Conservation (phyloP, 2,329 filamentous ascomycete species). For the Cladosporium oxysporum region DNA sequence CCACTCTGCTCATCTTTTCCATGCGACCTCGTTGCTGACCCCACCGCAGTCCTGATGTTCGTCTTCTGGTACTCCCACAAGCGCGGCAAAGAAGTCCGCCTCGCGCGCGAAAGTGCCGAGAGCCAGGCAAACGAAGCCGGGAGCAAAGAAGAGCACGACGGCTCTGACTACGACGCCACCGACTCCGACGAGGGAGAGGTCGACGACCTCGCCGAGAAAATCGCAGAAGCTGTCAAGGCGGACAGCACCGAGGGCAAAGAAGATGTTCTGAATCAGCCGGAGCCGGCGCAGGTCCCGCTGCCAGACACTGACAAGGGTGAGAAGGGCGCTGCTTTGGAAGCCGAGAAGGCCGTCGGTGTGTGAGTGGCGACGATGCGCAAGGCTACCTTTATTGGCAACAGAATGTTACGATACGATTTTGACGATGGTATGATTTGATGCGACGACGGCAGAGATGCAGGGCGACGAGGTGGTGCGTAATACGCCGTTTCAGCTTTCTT, state of each 20-base stretch:
- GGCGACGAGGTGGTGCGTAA: neutral
- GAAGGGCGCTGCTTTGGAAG: slow-evolving; percentile 19
- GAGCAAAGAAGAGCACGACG: slow-evolving; percentile 23
- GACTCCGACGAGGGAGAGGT: slow-evolving; percentile 24
- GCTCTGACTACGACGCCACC: slow-evolving; percentile 17
- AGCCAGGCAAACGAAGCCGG: slow-evolving; percentile 21
- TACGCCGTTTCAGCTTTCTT: neutral
- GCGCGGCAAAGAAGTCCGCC: slow-evolving; percentile 79
- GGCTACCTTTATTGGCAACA: neutral
- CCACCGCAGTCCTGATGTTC: slow-evolving; percentile 72
- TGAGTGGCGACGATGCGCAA: neutral
- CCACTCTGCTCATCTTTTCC: neutral
- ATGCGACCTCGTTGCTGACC: slow-evolving; percentile 27
- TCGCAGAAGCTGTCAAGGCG: slow-evolving; percentile 19
- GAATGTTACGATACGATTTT: neutral
- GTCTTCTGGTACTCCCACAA: slow-evolving; percentile 99
- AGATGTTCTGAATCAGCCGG: slow-evolving; percentile 27
- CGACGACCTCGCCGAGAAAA: slow-evolving; percentile 18
- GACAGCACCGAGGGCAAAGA: slow-evolving; percentile 3
- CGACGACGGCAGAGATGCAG: neutral
- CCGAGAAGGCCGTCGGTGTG: slow-evolving; percentile 13
- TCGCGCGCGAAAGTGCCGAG: slow-evolving; percentile 47
- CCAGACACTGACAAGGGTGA: slow-evolving; percentile 23
- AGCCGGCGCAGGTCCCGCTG: slow-evolving; percentile 30
- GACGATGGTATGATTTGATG: slow-evolving; percentile 1